Conservation (phyloP, 2,329 filamentous ascomycete genomes). For the Fusarium ramigenum region DNA sequence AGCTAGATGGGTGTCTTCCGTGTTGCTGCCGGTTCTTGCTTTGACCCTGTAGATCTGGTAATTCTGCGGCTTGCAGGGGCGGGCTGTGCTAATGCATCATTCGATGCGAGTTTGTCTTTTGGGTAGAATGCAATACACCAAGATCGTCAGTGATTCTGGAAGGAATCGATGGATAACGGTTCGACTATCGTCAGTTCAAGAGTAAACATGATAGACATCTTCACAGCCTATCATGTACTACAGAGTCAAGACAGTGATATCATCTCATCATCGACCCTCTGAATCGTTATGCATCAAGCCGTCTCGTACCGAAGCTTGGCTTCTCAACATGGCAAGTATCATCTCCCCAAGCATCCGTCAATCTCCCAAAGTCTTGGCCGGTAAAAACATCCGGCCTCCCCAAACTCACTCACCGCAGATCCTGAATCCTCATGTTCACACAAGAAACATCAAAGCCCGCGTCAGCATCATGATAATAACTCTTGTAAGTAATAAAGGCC, state of each 20-base stretch:
- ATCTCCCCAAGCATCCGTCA: slow-evolving; percentile 20
- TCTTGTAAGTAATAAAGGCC: not conserved
- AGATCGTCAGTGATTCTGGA: slow-evolving; percentile 5
- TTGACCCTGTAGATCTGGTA: slow-evolving; percentile 18
- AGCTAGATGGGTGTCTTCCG: slow-evolving; percentile 15
- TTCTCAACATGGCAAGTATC: slow-evolving; percentile 34
- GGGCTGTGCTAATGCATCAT: not conserved
- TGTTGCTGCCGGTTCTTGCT: not conserved
- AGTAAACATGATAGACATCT: not conserved
- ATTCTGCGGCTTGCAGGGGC: slow-evolving; percentile 1
- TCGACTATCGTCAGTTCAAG: not conserved
- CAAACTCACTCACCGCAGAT: not conserved
- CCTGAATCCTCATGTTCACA: not conserved
- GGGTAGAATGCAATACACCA: not conserved
- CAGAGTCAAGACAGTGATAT: not conserved
- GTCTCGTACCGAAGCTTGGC: not conserved
- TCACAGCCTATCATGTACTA: not conserved
- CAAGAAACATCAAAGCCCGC: not conserved
- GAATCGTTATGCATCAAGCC: slow-evolving; percentile 14
- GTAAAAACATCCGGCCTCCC: slow-evolving; percentile 7
- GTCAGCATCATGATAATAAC: not conserved
- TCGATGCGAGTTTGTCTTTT: not conserved
- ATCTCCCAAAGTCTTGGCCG: slow-evolving; percentile 14
- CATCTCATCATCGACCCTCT: not conserved
- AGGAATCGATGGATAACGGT: not conserved